phyloP scores from a whole-genome alignment of 495 filamentous ascomycete genomes.

The Penicillium simplicissimum region DNA sequence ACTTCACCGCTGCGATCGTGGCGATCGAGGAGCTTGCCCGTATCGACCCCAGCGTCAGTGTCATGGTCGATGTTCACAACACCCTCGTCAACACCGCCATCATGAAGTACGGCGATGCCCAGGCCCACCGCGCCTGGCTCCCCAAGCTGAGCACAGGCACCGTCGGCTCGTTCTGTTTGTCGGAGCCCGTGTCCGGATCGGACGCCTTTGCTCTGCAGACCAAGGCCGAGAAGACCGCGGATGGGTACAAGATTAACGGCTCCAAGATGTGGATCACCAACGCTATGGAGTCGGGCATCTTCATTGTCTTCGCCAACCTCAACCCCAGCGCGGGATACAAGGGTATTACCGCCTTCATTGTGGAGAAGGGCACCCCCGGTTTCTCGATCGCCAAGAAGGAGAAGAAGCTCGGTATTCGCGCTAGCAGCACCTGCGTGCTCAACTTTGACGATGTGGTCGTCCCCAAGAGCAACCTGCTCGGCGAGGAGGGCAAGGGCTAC shows the following conservation, averaged over 20 bases:
- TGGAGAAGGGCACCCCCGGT: constrained; percentile 85
- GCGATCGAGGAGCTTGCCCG: constrained; percentile 96
- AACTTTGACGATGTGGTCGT: constrained; percentile 98
- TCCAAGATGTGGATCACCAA: constrained; percentile 99
- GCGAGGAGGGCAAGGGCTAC: constrained; percentile 88
- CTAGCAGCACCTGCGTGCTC: constrained; percentile 93
- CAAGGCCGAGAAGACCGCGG: constrained; percentile 72
- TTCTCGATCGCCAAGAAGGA: constrained; percentile 99
- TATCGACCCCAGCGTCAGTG: constrained; percentile 91
- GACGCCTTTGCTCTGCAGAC: constrained; percentile 96
- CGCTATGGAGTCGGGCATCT: constrained; percentile 87
- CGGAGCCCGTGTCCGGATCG: constrained; percentile 88
- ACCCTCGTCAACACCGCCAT: constrained; percentile 95
- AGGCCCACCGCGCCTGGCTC: constrained; percentile 79
- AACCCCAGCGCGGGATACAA: constrained; percentile 87
- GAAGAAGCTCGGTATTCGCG: constrained; percentile 97
- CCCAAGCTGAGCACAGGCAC: constrained; percentile 85
- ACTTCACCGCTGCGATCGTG: constrained; percentile 94
- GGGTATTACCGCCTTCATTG: constrained; percentile 94
- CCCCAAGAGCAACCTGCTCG: constrained; percentile 81
- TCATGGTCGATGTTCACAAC: constrained; percentile 95
- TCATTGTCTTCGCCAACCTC: constrained; percentile 97
- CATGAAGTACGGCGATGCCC: constrained; percentile 76
- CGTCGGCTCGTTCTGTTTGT: constrained; percentile 94
- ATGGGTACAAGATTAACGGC: constrained; percentile 84